Evolutionary conservation across 768 basidiomycete species (phyloP), one percentile per base, ranked within the genome.

Genomic region (Termitomyces sp.): DNA sequence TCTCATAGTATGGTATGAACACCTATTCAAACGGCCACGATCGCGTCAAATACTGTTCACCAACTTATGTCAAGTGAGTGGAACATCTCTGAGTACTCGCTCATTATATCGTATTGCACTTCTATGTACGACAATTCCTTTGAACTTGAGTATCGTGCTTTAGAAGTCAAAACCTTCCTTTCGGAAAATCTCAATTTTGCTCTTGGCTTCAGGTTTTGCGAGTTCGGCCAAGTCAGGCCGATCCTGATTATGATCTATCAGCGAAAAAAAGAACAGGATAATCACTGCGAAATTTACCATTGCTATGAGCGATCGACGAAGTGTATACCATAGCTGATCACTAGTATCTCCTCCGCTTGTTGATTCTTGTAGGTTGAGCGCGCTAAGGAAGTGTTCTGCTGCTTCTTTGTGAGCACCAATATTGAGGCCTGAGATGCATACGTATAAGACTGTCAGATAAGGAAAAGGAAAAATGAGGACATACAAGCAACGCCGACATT

Each of bases 401-500:
- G 97, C 95, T 73, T 99, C 97, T 65, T 91, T 88, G 69, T 91
- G 82, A 9, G 94, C 93, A 9, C 94, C 95, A 49, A 98, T 96
- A 67, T 99, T 99, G 57, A 99, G 71, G 65, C 96, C 94, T 97
- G 55, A 20, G 46, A 42, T 27, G 12, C 47, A 45, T 58, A n/a
- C n/a, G 44, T 51, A 52, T 35, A 52, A 13, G 23, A 39, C 56
- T 22, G n/a, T 59, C 46, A 10, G 54, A 42, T 23, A 45, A 25
- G 27, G 29, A 43, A 23, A 55, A 50, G 44, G 16, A 13, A 38
- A 38, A 25, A 18, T 15, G 5, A 49, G 50, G 41, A 82, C 91
- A 63, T 64, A 94, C 94, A 99, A 20, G 95, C 94, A 25, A 99
- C 97, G 41, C 95, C 97, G 33, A 99, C 91, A 64, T 99, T 99